A percentile compares a stretch with the other conserved stretches of the same genome.
phyloP scores from a whole-genome alignment of 805 yeast genomes.

The Wickerhamiella allomyrinae region DNA sequence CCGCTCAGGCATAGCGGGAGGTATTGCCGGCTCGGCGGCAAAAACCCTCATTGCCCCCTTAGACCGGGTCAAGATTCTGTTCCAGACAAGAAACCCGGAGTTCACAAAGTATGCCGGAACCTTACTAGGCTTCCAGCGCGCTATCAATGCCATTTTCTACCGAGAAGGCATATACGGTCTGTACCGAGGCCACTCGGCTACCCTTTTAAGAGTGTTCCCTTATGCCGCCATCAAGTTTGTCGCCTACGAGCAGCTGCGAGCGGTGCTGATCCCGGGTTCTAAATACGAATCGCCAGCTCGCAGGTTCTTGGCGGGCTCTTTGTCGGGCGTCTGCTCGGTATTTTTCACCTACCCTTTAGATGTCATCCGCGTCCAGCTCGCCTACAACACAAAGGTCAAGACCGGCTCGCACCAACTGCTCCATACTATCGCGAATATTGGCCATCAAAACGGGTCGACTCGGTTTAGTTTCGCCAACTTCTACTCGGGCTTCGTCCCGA shows the following conservation, averaged over 20 bases:
- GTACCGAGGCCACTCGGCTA: slow-evolving; percentile 92
- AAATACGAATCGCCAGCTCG: slow-evolving; percentile 66
- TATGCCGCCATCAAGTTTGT: slow-evolving; percentile 96
- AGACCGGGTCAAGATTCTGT: slow-evolving; percentile 85
- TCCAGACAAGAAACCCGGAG: slow-evolving; percentile 90
- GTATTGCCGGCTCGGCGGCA: slow-evolving; percentile 91
- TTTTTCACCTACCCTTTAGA: slow-evolving; percentile 87
- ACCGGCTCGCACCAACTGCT: slow-evolving; percentile 19
- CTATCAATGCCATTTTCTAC: slow-evolving; percentile 49
- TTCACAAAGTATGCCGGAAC: slow-evolving; percentile 70
- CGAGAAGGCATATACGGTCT: slow-evolving; percentile 69
- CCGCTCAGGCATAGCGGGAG: slow-evolving; percentile 85
- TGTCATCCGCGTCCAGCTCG: slow-evolving; percentile 76
- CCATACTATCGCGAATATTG: slow-evolving; percentile 21
- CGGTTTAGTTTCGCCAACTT: slow-evolving; percentile 40
- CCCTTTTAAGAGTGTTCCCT: slow-evolving; percentile 81
- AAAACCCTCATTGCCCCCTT: slow-evolving; percentile 90
- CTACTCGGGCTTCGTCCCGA: slow-evolving; percentile 88
- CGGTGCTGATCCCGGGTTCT: slow-evolving; percentile 60
- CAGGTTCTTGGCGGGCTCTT: slow-evolving; percentile 74
- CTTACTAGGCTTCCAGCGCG: slow-evolving; percentile 57
- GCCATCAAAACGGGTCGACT: slow-evolving; percentile 19
- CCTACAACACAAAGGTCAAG: slow-evolving; percentile 53
- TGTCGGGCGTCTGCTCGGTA: slow-evolving; percentile 79
- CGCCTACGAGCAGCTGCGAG: slow-evolving; percentile 83